phyloP scores from a whole-genome alignment of 768 basidiomycete species.

The Ephemerocybe angulata region DNA sequence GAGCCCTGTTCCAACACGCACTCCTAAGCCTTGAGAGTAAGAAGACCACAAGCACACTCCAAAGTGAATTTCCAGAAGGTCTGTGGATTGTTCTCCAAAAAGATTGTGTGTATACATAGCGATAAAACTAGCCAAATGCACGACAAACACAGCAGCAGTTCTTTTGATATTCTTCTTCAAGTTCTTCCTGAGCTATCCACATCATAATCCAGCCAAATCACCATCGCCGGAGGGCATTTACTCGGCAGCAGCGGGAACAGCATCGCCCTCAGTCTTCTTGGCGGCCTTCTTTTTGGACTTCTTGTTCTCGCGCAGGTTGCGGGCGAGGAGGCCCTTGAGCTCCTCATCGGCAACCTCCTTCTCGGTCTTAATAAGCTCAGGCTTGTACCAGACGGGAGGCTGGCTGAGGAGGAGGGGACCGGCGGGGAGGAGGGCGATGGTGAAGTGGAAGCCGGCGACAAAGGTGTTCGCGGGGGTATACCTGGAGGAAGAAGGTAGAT shows the following conservation, averaged over 20 bases:
- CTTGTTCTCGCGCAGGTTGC: slow-evolving; percentile 83
- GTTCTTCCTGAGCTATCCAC: neutral
- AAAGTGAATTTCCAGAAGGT: neutral
- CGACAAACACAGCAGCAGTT: neutral
- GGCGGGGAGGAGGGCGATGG: slow-evolving; percentile 85
- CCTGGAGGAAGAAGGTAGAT: slow-evolving; percentile 29
- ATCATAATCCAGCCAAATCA: neutral
- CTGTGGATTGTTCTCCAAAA: too few species aligned
- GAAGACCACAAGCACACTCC: neutral
- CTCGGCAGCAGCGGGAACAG: neutral
- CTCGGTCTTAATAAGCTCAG: slow-evolving; percentile 85
- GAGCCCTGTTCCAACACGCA: too few species aligned
- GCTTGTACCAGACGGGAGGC: slow-evolving; percentile 89
- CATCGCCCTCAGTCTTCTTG: slow-evolving; percentile 50
- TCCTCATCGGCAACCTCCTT: slow-evolving; percentile 88
- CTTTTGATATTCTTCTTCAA: slow-evolving; percentile 18
- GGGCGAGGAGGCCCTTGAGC: slow-evolving; percentile 71
- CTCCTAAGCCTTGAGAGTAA: too few species aligned
- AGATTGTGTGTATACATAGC: neutral
- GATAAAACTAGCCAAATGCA: neutral
- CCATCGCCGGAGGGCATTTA: neutral
- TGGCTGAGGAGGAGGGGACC: slow-evolving; percentile 87
- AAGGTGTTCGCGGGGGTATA: slow-evolving; percentile 80
- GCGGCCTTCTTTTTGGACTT: slow-evolving; percentile 84
- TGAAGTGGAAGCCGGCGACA: slow-evolving; percentile 97